Conservation (phyloP, 768 basidiomycete genomes). For the Agrocybe chaxingu region DNA sequence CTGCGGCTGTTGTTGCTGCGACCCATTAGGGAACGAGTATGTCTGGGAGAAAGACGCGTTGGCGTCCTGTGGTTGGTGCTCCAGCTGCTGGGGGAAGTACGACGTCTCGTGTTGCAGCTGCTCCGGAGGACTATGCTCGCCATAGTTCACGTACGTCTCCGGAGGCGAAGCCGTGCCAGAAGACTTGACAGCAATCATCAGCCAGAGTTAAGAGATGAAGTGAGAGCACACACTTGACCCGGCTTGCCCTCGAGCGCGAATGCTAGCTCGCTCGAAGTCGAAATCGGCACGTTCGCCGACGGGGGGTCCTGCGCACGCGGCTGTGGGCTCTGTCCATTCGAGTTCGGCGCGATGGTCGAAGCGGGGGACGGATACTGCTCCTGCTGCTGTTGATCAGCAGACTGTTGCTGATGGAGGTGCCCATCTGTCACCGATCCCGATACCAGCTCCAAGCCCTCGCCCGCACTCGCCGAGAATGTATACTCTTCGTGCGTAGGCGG, state of each 20-base stretch:
- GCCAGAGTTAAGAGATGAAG: neutral
- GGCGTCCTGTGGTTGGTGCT: conserved; percentile 4
- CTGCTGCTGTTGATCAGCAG: conserved; percentile 10
- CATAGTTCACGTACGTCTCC: conserved; percentile 15
- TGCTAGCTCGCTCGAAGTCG: conserved; percentile 25
- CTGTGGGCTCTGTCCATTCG: conserved; percentile 9
- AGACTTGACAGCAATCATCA: neutral
- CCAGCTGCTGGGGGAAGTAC: conserved; percentile 2
- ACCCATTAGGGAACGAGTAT: conserved; percentile 8
- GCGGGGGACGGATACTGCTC: conserved; percentile 20
- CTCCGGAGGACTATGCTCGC: conserved; percentile 9
- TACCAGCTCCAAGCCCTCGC: conserved; percentile 13
- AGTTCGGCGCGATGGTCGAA: conserved; percentile 19
- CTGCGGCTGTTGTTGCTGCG: conserved; percentile 14
- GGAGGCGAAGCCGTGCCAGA: neutral
- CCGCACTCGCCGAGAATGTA: conserved; percentile 5
- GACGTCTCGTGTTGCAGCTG: neutral
- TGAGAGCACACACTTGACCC: conserved; percentile 10
- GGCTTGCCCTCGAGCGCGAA: conserved; percentile 22
- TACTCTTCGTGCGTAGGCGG: conserved; percentile 24
- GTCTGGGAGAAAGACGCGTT: conserved; percentile 9
- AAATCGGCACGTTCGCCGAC: conserved; percentile 15
- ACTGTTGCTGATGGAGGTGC: conserved; percentile 11
- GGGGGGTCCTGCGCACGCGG: conserved; percentile 17
- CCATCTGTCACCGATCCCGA: conserved; percentile 5